phyloP scores from a whole-genome alignment of 1,139 yeast species.

The Candida sp. region DNA sequence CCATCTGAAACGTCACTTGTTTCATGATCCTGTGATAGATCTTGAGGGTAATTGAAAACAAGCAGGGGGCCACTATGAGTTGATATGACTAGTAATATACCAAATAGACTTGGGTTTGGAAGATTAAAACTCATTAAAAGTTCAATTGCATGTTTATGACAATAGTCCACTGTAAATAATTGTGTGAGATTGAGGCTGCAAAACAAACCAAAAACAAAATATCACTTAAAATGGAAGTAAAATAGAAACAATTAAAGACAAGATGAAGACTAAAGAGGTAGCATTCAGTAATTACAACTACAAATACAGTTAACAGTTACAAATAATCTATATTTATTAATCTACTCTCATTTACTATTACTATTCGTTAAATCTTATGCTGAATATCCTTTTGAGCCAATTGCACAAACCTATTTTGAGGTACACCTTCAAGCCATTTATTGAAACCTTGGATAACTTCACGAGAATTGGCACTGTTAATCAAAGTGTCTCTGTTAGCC shows the following conservation, averaged over 20 bases:
- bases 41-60: conserved; percentile 79
- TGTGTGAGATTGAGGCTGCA: too few species aligned
- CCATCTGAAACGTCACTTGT: conserved; percentile 10
- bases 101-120: conserved; percentile 77
- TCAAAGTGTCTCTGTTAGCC: conserved; percentile 41
- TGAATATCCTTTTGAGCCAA: conserved; percentile 53
- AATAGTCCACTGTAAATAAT: too few species aligned
- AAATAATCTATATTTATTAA: too few species aligned
- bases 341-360: background rate
- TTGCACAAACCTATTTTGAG: conserved; percentile 64
- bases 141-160: too few species aligned
- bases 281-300: too few species aligned
- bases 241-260: too few species aligned
- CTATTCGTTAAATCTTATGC: conserved; percentile 46
- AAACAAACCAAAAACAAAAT: too few species aligned
- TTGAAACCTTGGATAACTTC: conserved; percentile 70
- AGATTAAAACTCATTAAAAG: conserved; percentile 51
- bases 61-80: conserved; percentile 91
- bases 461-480: conserved; percentile 53
- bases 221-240: too few species aligned
- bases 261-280: too few species aligned
- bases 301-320: too few species aligned
- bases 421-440: conserved; percentile 71
- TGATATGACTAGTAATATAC: conserved; percentile 74
- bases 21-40: conserved; percentile 13